phyloP scores from a whole-genome alignment of 768 basidiomycete species.

The Boletus subcaerulescens region DNA sequence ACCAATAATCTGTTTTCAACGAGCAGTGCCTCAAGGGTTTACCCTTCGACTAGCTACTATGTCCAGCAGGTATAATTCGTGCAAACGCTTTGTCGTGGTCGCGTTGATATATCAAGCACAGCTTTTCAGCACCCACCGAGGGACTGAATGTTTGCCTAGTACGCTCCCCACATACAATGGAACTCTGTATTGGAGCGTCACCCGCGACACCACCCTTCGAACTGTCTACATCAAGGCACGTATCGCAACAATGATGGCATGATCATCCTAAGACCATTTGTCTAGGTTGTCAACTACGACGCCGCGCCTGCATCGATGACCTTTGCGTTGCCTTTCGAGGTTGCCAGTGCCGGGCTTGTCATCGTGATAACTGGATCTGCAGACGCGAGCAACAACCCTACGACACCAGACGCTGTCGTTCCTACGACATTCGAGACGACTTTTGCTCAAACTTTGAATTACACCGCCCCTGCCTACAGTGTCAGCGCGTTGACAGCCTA shows the following conservation, averaged over 20 bases:
- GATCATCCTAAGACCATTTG: neutral
- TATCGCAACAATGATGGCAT: neutral
- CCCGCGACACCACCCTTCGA: constrained; percentile 21
- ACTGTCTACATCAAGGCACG: constrained; percentile 57
- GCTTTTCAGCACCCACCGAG: constrained; percentile 63
- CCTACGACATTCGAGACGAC: constrained; percentile 45
- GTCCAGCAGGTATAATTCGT: constrained; percentile 48
- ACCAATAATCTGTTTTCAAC: neutral
- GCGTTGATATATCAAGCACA: constrained; percentile 21
- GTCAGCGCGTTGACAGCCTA: constrained; percentile 33
- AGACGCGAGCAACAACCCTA: constrained; percentile 55
- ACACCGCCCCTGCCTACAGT: constrained; percentile 49
- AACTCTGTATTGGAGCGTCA: constrained; percentile 63
- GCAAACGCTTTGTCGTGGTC: neutral
- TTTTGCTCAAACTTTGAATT: constrained; percentile 52
- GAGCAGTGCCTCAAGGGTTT: constrained; percentile 48
- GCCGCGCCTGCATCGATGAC: constrained; percentile 39
- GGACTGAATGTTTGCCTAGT: constrained; percentile 62
- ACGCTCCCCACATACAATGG: constrained; percentile 49
- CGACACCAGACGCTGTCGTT: constrained; percentile 43
- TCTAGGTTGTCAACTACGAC: constrained; percentile 54
- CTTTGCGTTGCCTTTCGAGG: constrained; percentile 54
- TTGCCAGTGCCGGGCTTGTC: constrained; percentile 42
- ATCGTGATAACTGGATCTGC: constrained; percentile 49
- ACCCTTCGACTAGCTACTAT: constrained; percentile 61